Evolutionary conservation across 108 stramenopile genomes (phyloP).

Genomic region (Nitzschia putrida): DNA sequence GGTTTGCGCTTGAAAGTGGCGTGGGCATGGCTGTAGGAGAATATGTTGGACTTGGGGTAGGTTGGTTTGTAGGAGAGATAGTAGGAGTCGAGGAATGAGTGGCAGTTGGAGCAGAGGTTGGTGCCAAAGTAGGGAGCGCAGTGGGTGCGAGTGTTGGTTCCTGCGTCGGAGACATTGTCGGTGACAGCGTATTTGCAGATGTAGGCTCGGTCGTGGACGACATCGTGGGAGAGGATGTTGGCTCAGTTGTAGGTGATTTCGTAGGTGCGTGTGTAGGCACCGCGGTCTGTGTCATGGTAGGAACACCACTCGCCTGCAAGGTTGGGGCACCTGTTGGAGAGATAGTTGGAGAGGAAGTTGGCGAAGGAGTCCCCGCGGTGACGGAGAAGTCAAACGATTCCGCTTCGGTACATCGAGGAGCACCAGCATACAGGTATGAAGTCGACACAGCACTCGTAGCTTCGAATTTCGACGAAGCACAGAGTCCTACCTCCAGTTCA

Average conservation of each 20-base stretch:
- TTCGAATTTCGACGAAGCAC: not conserved
- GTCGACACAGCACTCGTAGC: not conserved
- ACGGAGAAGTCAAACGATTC: not conserved
- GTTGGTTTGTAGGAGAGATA: not conserved
- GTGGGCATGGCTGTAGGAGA: not conserved
- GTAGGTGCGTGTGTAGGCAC: not conserved
- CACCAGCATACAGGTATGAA: not conserved
- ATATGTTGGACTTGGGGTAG: not conserved
- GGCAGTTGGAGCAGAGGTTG: not conserved
- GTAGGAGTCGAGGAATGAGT: not conserved
- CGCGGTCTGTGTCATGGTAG: slow-evolving; percentile 5
- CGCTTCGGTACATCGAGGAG: not conserved
- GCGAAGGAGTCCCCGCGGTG: not conserved
- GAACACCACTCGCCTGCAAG: not conserved
- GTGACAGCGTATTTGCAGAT: not conserved
- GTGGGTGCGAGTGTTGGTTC: slow-evolving; percentile 15
- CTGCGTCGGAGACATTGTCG: slow-evolving; percentile 9
- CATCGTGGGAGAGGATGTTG: slow-evolving; percentile 1
- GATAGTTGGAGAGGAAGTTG: not conserved
- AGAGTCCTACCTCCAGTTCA: not conserved
- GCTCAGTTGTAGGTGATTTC: slow-evolving; percentile 7
- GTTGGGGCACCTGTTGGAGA: not conserved
- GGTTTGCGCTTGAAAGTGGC: not conserved
- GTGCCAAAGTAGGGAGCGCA: not conserved
- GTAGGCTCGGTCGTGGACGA: slow-evolving; percentile 11